Conservation (phyloP, 768 basidiomycete genomes). For the Mycena rosella region DNA sequence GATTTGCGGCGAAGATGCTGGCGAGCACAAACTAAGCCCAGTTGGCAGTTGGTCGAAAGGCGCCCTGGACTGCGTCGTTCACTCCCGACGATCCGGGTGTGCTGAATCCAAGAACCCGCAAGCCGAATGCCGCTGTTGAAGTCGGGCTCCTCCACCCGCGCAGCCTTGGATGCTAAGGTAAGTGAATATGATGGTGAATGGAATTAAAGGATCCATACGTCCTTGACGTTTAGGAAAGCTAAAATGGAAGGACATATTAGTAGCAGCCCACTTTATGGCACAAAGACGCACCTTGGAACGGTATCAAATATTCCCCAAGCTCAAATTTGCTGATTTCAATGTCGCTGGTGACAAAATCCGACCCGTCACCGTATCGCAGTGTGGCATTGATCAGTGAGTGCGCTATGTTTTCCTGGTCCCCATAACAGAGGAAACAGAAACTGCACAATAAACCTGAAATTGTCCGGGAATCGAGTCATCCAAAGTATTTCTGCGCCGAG, state of each 20-base stretch:
- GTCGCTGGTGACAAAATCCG: conserved; percentile 29
- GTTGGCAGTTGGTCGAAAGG: background rate
- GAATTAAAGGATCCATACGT: background rate
- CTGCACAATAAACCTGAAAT: too few relatives aligned
- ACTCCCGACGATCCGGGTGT: conserved; percentile 23
- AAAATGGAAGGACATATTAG: background rate
- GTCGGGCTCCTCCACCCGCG: conserved; percentile 23
- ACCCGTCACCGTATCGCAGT: conserved; percentile 28
- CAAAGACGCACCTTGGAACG: conserved; percentile 25
- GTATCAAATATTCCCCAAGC: conserved; percentile 23
- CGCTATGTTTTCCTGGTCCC: too few relatives aligned
- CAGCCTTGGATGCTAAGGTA: conserved; percentile 5
- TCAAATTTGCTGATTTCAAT: conserved; percentile 31
- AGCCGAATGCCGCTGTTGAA: conserved; percentile 29
- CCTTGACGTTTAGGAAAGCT: conserved; percentile 33
- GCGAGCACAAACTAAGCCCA: conserved; percentile 33
- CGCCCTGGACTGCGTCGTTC: conserved; percentile 27
- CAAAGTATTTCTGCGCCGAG: too few relatives aligned
- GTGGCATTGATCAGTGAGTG: conserved; percentile 29
- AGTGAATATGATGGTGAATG: background rate
- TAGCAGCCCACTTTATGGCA: background rate
- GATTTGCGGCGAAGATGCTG: conserved; percentile 30
- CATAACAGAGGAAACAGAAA: too few relatives aligned
- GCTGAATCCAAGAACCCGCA: conserved; percentile 34
- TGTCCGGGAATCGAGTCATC: too few relatives aligned